Evolutionary conservation across 2,329 filamentous ascomycete species (phyloP).

Genomic region (Penicillium digitatum): DNA sequence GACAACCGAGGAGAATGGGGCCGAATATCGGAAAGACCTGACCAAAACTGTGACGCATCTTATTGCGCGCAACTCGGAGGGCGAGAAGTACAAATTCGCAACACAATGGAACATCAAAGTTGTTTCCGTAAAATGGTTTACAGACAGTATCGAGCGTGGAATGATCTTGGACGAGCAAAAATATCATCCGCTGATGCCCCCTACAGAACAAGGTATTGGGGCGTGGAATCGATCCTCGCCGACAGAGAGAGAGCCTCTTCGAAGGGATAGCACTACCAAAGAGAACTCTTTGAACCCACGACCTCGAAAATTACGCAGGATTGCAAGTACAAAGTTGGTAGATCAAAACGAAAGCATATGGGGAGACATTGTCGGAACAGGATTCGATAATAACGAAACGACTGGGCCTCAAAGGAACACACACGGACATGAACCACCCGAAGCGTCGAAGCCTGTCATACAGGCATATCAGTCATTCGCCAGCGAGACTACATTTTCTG

Average conservation of each 20-base stretch:
- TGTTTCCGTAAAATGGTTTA: conserved; percentile 79
- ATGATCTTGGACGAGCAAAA: conserved; percentile 87
- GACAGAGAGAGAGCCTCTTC: conserved; percentile 11
- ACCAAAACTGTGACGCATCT: conserved; percentile 84
- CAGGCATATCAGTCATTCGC: conserved; percentile 39
- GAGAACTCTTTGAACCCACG: conserved; percentile 54
- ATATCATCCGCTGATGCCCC: conserved; percentile 71
- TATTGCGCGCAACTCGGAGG: conserved; percentile 71
- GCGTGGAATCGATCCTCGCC: conserved; percentile 62
- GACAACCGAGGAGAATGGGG: conserved; percentile 66
- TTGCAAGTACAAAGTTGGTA: conserved; percentile 76
- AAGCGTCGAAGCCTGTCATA: conserved; percentile 21
- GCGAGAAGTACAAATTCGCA: conserved; percentile 89
- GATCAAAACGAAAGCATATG: conserved; percentile 81
- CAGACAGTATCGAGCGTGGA: conserved; percentile 74
- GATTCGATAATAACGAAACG: conserved; percentile 27
- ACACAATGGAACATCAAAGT: conserved; percentile 74
- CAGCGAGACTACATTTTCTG: conserved; percentile 36
- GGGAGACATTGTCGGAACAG: conserved; percentile 72
- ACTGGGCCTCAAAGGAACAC: conserved; percentile 26
- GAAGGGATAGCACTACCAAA: conserved; percentile 33
- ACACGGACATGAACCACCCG: conserved; percentile 15
- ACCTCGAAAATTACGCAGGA: conserved; percentile 77
- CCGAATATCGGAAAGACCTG: conserved; percentile 80
- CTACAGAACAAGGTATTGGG: conserved; percentile 68